Base-by-base conservation (phyloP, 176 grass and related monocot species). In the Areca catechu region DNA sequence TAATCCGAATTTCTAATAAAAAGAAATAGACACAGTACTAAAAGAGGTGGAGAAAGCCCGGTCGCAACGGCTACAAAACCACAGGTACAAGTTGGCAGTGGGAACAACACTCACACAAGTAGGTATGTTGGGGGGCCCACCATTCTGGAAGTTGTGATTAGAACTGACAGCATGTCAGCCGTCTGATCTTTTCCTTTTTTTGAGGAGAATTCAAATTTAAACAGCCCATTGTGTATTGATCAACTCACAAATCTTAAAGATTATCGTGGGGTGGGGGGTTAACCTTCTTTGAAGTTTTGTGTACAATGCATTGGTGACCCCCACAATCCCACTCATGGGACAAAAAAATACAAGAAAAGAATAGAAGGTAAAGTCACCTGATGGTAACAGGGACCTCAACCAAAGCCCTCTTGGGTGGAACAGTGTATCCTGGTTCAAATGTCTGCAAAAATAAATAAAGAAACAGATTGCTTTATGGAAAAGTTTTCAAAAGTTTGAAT, bases 361-460 rank as follows among this genome's bases (percentile, higher is more conserved):
- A 15, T 50, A 64, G 7, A 50, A 63, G 4, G 34, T 53, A 63
- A 62, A 55, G 3, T 19, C 21, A 90, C 91, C 86, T 90, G 55
- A 90, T 73, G 70, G 71, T 82, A 61, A 87, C 53, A 6, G 22
- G 74, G 34, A 73, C 53, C 67, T 90, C 82, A 24, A 74, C 83
- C 66, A 70, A 67, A 6, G 65, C 61, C 71, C 82, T 90, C 83
- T 87, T 96, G 19, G 83, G 77, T 79, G 80, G 64, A 47, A 77
- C 24, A 3, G 56, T 84, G 77, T 96, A 90, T 24, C 70, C 80
- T 74, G 91, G 71, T 71, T 90, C 75, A 28, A 87, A 96, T 50
- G 71, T 87, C 91, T 96, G 74, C 57, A 57, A 57, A 61, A 68
- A 80, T 51, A 50, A n/a, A 48, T 24, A 5, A 67, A 70, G 54